Base-by-base conservation (phyloP, 352 stramenopile species). In the Aphanomyces euteiches region DNA sequence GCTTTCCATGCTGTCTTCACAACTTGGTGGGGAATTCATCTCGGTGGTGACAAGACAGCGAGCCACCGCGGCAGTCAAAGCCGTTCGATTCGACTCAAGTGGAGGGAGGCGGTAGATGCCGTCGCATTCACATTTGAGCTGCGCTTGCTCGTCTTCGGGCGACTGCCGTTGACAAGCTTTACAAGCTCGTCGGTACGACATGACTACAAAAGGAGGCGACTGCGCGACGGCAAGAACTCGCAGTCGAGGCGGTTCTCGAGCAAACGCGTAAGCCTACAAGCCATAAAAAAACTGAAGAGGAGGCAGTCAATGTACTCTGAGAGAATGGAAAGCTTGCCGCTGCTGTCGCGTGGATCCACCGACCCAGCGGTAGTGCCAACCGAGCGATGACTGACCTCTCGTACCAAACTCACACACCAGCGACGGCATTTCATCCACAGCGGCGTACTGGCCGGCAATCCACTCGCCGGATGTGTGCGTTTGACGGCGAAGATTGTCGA, bases 401-500 rank as follows among this genome's bases (percentile, higher is more conserved):
- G 64, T 47, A 15, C 64, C 61, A 15, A 61, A 61, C 36, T 70
- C 64, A 19, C 43, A 59, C 12, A 70, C 64, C 6, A 41, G 63
- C 13, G 39, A 17, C 5, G 34, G 41, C 3, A 37, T 69, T 21
- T 70, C 64, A 34, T 70, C 64, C 37, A 61, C 50, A 12, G 47
- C 64, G 36, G 61, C 64, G 39, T 70, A 70, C 12, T 70, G 64
- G 34, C 64, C 61, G 6, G 64, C 47, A 63, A 70, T 70, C 64
- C 64, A 70, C 40, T 70, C 64, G 54, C 64, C 64, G 5, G 61
- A 28, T 3, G n/a, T 17, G 15, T 70, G 64, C 1, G 64, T 70
- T 36, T 70, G 64, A 0, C 64, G 64, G 13, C 64, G 37, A 15
- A 70, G 15, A 34, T 70, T 70, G 45, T 6, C 12, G 19, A 70